These are phyloP conservation scores for Cercospora sesami DNA, from an alignment of 2,329 filamentous ascomycete species.

Conservation along the genomic window DNA sequence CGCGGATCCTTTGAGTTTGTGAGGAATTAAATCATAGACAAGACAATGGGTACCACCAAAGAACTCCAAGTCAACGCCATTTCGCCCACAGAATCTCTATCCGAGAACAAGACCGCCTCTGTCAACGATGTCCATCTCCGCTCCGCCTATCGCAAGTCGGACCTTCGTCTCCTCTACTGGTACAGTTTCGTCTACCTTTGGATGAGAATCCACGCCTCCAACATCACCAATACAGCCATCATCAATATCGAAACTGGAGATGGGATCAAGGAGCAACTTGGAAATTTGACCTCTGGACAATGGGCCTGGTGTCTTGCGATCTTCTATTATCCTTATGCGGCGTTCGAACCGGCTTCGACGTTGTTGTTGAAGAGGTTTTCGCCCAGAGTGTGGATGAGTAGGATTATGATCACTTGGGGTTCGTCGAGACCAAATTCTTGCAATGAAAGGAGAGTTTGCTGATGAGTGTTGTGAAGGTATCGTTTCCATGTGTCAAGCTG, in stretches of 20 bases:
- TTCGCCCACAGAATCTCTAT: background rate
- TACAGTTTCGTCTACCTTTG: conserved; percentile 39
- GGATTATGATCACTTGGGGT: conserved; percentile 35
- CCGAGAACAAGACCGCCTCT: background rate
- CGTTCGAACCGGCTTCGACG: conserved; percentile 37
- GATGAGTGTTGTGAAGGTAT: conserved; percentile 4
- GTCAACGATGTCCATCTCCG: background rate
- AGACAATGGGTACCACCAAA: background rate
- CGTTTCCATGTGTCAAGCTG: conserved; percentile 32
- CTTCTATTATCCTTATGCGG: conserved; percentile 41
- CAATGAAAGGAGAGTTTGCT: background rate
- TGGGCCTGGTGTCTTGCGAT: conserved; percentile 40
- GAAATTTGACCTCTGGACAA: conserved; percentile 35
- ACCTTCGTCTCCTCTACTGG: conserved; percentile 37
- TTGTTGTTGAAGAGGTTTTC: conserved; percentile 33
- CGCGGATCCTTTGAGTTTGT: background rate
- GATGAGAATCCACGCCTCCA: conserved; percentile 38
- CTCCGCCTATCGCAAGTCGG: conserved; percentile 36
- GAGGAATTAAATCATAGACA: background rate
- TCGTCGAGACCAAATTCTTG: background rate
- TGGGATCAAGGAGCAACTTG: conserved; percentile 39
- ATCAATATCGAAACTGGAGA: conserved; percentile 40
- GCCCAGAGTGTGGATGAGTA: conserved; percentile 35
- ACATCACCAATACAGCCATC: conserved; percentile 41
- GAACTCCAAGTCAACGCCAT: background rate